Evolutionary conservation across 768 basidiomycete genomes (phyloP).

Genomic region (Kondoa malvinella): DNA sequence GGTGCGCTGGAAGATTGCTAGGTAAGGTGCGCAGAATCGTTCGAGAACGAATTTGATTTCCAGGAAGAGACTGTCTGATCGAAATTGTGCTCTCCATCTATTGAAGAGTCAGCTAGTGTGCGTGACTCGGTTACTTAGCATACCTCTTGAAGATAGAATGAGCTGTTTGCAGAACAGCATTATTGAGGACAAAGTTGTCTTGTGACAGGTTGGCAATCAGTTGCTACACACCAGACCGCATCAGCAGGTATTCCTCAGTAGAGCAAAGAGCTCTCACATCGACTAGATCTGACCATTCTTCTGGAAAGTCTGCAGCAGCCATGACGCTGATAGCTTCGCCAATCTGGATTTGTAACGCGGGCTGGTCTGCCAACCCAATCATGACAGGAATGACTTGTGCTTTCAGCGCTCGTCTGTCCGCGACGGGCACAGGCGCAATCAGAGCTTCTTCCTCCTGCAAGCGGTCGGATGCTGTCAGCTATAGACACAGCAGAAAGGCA

Average conservation of each 20-base stretch:
- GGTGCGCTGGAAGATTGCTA: conserved; percentile 51
- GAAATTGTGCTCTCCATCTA: conserved; percentile 78
- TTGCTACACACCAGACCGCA: conserved; percentile 44
- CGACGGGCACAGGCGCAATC: conserved; percentile 32
- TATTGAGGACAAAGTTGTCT: conserved; percentile 65
- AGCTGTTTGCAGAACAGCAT: conserved; percentile 79
- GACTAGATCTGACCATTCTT: conserved; percentile 69
- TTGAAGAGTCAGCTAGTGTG: conserved; percentile 15
- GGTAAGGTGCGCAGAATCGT: conserved; percentile 68
- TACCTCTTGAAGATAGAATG: conserved; percentile 71
- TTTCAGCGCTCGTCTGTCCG: conserved; percentile 58
- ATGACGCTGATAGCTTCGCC: conserved; percentile 85
- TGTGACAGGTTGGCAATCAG: conserved; percentile 64
- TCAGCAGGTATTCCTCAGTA: conserved; percentile 1
- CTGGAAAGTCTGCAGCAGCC: conserved; percentile 79
- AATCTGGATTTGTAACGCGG: conserved; percentile 48
- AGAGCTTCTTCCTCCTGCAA: conserved; percentile 22
- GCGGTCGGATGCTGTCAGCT: background rate
- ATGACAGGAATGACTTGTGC: conserved; percentile 73
- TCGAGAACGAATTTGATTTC: conserved; percentile 80
- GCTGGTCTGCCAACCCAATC: conserved; percentile 55
- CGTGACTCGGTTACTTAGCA: conserved; percentile 6
- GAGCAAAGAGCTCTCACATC: conserved; percentile 45
- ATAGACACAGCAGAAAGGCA: background rate
- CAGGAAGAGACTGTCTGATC: conserved; percentile 67